Evolutionary conservation across 805 yeast genomes (phyloP), one percentile per base, ranked within the genome.

Genomic region (Ogataea nitratoaversa): DNA sequence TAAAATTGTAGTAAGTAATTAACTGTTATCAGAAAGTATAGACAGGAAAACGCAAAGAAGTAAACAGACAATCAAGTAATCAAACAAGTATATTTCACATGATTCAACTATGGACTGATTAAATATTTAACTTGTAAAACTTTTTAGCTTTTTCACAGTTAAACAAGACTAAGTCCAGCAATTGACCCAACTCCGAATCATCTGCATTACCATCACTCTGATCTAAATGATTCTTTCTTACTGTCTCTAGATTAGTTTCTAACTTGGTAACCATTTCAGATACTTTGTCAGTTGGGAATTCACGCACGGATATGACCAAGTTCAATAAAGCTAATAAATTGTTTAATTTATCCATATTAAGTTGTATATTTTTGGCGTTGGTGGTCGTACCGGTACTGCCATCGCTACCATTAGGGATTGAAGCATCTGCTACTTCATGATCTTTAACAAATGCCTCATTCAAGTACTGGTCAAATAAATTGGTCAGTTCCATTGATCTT

Each of bases 251-350:
- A 8, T 9, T 18, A 4, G 22, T 22, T n/a, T 27, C 25, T 17
- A 44, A 24, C 4, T 25, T 14, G 18, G 14, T 18, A 23, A 37
- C 18, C 19, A 32, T 7, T 12, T 29, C 34, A n/a, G 32, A 20
- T 2, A 6, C 24, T n/a, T 32, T 42, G 1, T 37, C 41, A n/a
- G 37, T 36, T 12, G 43, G 40, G 25, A 49, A 49, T 19, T 20
- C 14, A 8, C 34, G 30, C n/a, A 52, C 42, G 72, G 66, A 40
- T 28, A 48, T 36, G 8, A 55, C 22, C 34, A 84, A 67, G 52
- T 82, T 82, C 47, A 83, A 59, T 57, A 72, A 78, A 4, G 81
- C 74, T 30, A 79, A 60, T 8, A 84, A 56, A 3, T 72, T 62
- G 30, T 74, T 66, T 30, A 77, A 59, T 14, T 58, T 53, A 4